phyloP scores from a whole-genome alignment of 2,329 filamentous ascomycete genomes.

The Pseudogymnoascus sp. region DNA sequence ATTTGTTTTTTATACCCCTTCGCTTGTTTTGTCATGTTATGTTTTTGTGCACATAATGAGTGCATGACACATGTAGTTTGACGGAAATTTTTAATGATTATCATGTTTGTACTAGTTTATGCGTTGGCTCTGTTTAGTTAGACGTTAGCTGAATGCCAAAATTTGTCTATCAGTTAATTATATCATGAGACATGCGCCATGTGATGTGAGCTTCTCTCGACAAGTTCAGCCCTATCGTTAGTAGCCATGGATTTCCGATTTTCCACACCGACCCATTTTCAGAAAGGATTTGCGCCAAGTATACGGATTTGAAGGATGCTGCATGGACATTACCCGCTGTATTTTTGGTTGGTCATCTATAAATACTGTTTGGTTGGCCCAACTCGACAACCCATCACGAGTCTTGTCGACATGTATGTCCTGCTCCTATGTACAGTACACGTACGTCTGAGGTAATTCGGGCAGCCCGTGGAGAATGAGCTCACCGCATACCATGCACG shows the following conservation, averaged over 20 bases:
- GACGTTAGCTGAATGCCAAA: constrained; percentile 6
- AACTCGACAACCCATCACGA: neutral
- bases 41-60: constrained; percentile 11
- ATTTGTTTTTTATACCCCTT: constrained; percentile 11
- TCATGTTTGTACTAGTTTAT: constrained; percentile 5
- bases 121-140: constrained; percentile 8
- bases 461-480: neutral
- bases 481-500: neutral
- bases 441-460: neutral
- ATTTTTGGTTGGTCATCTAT: neutral
- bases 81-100: constrained; percentile 12
- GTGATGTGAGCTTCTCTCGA: neutral
- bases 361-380: neutral
- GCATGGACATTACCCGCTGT: neutral
- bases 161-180: neutral
- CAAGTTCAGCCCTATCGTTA: neutral
- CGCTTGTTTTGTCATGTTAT: constrained; percentile 10
- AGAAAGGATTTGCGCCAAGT: neutral
- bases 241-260: neutral
- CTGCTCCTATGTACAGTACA: neutral
- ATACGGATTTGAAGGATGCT: neutral
- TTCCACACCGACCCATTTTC: neutral
- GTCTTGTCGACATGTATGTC: neutral
- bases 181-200: neutral
- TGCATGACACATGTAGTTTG: constrained; percentile 5